Conservation (phyloP, 495 filamentous ascomycete species). For the Hypoxylon lienhwacheense region DNA sequence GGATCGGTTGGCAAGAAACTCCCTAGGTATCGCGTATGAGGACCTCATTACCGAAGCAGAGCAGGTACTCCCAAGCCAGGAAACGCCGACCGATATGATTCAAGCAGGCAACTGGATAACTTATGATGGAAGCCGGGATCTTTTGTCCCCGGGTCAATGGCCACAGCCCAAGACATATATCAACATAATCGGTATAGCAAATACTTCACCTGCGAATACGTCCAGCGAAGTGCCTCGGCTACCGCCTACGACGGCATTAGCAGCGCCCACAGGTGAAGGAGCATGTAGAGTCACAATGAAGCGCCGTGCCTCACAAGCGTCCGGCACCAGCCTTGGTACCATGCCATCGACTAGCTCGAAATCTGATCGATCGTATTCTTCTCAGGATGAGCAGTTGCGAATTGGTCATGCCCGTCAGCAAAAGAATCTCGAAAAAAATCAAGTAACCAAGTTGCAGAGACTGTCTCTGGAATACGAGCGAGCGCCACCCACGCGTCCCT, state of each 20-base stretch:
- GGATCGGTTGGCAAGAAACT: conserved; percentile 31
- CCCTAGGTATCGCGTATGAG: conserved; percentile 41
- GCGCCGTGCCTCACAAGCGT: conserved; percentile 14
- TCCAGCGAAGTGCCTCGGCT: conserved; percentile 23
- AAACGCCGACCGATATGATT: not conserved
- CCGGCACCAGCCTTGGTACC: conserved; percentile 8
- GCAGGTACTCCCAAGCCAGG: not conserved
- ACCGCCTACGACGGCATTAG: conserved; percentile 13
- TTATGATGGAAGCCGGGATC: conserved; percentile 8
- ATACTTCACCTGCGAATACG: conserved; percentile 13
- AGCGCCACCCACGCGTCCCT: conserved; percentile 15
- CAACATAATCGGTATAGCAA: conserved; percentile 25
- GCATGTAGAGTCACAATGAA: not conserved
- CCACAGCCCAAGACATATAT: conserved; percentile 14
- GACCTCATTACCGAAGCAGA: conserved; percentile 31
- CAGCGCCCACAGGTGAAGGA: conserved; percentile 8
- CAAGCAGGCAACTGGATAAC: conserved; percentile 30
- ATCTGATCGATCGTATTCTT: conserved; percentile 10
- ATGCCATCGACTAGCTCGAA: conserved; percentile 24
- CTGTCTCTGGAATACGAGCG: conserved; percentile 19
- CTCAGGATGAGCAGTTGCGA: conserved; percentile 22
- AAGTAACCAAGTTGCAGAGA: conserved; percentile 12
- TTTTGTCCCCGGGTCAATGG: conserved; percentile 32
- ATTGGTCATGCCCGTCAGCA: conserved; percentile 13
- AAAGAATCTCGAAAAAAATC: conserved; percentile 3